phyloP scores from a whole-genome alignment of 2,329 filamentous ascomycete species.

The Thelonectria blattea region DNA sequence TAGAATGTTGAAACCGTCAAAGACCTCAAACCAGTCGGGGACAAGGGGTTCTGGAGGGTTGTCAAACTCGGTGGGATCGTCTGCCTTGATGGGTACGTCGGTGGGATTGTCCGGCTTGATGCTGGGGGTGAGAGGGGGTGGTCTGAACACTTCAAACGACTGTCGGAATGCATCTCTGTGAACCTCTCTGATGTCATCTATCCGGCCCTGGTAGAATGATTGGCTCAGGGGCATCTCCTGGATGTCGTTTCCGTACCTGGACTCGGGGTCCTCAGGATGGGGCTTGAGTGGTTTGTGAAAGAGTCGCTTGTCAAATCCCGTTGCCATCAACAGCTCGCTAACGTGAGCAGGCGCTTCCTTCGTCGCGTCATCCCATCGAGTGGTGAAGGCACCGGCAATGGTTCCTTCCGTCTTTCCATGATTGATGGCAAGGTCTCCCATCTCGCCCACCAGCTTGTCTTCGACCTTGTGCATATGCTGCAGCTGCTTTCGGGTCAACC shows the following conservation, averaged over 20 bases:
- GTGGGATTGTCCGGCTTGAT: not conserved
- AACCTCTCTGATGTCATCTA: constrained; percentile 10
- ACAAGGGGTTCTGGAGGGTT: not conserved
- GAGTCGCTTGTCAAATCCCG: constrained; percentile 6
- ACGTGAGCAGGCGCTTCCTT: constrained; percentile 23
- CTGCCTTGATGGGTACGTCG: no score
- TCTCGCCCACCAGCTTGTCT: constrained; percentile 8
- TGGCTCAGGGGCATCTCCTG: not conserved
- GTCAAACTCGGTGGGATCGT: no score
- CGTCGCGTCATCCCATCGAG: constrained; percentile 22
- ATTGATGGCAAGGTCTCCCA: constrained; percentile 22
- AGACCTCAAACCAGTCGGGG: constrained; percentile 30
- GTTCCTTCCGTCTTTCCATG: constrained; percentile 26
- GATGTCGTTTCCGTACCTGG: not conserved
- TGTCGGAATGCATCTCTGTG: constrained; percentile 19
- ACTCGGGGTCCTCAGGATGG: not conserved
- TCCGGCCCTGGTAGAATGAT: constrained; percentile 4
- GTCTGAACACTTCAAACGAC: constrained; percentile 18
- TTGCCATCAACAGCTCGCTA: constrained; percentile 20
- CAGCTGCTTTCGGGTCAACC: constrained; percentile 9
- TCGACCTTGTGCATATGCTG: constrained; percentile 19
- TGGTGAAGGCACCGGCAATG: constrained; percentile 30
- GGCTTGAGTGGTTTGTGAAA: not conserved
- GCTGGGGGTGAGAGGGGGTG: constrained; percentile 5
- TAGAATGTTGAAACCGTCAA: constrained; percentile 22